These are phyloP conservation scores for Alternaria sp. DNA, from an alignment of 2,329 filamentous ascomycete genomes.

Conservation along the genomic window DNA sequence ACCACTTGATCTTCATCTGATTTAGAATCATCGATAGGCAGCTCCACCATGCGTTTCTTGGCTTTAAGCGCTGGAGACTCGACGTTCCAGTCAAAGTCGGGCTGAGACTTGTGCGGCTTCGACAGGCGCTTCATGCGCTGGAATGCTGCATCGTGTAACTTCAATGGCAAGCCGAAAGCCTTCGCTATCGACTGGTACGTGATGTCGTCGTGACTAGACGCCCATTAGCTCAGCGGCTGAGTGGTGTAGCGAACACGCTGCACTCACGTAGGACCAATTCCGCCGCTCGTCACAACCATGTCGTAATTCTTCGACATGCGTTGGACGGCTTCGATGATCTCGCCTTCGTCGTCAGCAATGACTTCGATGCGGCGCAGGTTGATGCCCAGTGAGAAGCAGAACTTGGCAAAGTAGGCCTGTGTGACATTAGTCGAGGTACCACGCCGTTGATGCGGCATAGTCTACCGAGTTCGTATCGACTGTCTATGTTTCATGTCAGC, in stretches of 20 bases:
- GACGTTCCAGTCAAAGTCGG: slow-evolving; percentile 82
- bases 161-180: slow-evolving; percentile 79
- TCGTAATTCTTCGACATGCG: slow-evolving; percentile 92
- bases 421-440: slow-evolving; percentile 18
- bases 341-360: slow-evolving; percentile 87
- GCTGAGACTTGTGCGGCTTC: slow-evolving; percentile 73
- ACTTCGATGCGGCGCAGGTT: slow-evolving; percentile 87
- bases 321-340: slow-evolving; percentile 85
- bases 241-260: slow-evolving; percentile 13
- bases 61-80: slow-evolving; percentile 80
- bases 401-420: slow-evolving; percentile 66
- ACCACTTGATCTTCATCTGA: slow-evolving; percentile 74
- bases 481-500: slow-evolving; percentile 55
- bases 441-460: neutral
- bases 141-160: slow-evolving; percentile 78
- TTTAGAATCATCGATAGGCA: slow-evolving; percentile 75
- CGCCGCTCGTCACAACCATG: slow-evolving; percentile 92
- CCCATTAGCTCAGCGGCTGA: slow-evolving; percentile 22
- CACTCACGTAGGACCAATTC: slow-evolving; percentile 90
- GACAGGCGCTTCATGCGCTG: slow-evolving; percentile 84
- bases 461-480: slow-evolving; percentile 67
- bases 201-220: slow-evolving; percentile 87
- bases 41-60: slow-evolving; percentile 86
- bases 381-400: slow-evolving; percentile 69
- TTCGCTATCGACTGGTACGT: slow-evolving; percentile 94